These are phyloP conservation scores for Nepenthes gracilis DNA, from an alignment of 148 eudicot genomes.

Conservation along the genomic window DNA sequence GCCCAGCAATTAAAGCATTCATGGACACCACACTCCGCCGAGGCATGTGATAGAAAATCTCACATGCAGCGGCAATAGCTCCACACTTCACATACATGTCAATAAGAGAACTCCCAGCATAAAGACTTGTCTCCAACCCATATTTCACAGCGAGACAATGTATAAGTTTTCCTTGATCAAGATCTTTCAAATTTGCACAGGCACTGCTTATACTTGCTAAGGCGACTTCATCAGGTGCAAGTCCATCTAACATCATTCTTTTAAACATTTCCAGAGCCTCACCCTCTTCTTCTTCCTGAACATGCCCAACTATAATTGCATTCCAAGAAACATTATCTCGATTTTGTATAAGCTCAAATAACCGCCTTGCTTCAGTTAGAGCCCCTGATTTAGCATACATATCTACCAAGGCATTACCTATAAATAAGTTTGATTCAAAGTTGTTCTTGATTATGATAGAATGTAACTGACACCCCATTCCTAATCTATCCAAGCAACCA, in stretches of 20 bases:
- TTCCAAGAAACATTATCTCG: slow-evolving; percentile 93
- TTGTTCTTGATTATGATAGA: slow-evolving; percentile 57
- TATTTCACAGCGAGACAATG: slow-evolving; percentile 60
- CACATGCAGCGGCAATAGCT: slow-evolving; percentile 29
- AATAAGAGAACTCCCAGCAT: slow-evolving; percentile 79
- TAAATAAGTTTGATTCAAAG: slow-evolving; percentile 46
- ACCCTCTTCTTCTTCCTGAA: slow-evolving; percentile 56
- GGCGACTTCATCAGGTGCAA: slow-evolving; percentile 70
- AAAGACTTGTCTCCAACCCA: slow-evolving; percentile 62
- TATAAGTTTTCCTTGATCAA: slow-evolving; percentile 40
- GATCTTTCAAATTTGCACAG: slow-evolving; percentile 49
- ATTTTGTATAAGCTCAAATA: slow-evolving; percentile 38
- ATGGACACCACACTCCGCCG: slow-evolving; percentile 45
- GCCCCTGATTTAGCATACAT: slow-evolving; percentile 86
- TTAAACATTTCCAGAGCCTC: slow-evolving; percentile 64
- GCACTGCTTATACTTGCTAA: slow-evolving; percentile 78
- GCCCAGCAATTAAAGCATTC: slow-evolving; percentile 75
- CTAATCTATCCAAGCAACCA: slow-evolving; percentile 41
- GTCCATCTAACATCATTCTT: slow-evolving; percentile 51
- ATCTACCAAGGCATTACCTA: slow-evolving; percentile 72
- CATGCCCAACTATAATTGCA: slow-evolving; percentile 82
- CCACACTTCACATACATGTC: slow-evolving; percentile 94
- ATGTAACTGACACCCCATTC: slow-evolving; percentile 68
- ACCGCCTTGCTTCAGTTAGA: slow-evolving; percentile 43
- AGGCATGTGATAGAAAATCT: slow-evolving; percentile 56